Conservation (phyloP, 805 yeast genomes). For the Wickerhamia fluorescens region DNA sequence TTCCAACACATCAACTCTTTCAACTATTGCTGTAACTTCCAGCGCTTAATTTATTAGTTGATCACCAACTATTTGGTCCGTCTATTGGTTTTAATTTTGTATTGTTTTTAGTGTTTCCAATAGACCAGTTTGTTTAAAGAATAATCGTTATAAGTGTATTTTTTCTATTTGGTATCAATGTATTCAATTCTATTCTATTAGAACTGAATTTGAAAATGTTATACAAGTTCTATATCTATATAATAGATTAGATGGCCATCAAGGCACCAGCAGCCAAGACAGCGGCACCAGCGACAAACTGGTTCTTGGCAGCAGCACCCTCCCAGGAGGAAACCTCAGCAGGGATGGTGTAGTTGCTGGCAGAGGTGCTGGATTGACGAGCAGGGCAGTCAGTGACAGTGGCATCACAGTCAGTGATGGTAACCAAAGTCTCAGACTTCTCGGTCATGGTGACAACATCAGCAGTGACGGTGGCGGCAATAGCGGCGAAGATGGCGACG, state of each 20-base stretch:
- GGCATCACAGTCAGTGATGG: conserved; percentile 35
- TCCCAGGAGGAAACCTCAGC: conserved; percentile 13
- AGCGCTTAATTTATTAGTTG: no score
- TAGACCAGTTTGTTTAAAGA: no score
- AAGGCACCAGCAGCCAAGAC: conserved; percentile 18
- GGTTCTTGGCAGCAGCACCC: conserved; percentile 20
- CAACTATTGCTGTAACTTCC: no score
- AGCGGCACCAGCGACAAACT: conserved; percentile 12
- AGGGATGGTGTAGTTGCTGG: conserved; percentile 13
- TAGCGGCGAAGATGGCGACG: conserved; percentile 33
- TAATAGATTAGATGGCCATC: conserved; percentile 28
- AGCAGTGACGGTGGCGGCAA: conserved; percentile 29
- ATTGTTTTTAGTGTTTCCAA: no score
- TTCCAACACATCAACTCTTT: no score
- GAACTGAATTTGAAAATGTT: no score
- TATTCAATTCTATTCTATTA: no score
- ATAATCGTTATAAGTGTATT: no score
- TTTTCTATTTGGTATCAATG: no score
- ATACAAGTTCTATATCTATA: background rate
- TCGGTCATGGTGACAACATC: conserved; percentile 24
- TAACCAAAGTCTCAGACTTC: conserved; percentile 29
- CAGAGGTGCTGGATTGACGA: conserved; percentile 11
- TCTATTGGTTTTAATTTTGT: no score
- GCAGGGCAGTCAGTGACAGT: conserved; percentile 40
- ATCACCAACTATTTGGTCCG: no score